phyloP scores from a whole-genome alignment of 495 filamentous ascomycete species.

The Podospora australis region DNA sequence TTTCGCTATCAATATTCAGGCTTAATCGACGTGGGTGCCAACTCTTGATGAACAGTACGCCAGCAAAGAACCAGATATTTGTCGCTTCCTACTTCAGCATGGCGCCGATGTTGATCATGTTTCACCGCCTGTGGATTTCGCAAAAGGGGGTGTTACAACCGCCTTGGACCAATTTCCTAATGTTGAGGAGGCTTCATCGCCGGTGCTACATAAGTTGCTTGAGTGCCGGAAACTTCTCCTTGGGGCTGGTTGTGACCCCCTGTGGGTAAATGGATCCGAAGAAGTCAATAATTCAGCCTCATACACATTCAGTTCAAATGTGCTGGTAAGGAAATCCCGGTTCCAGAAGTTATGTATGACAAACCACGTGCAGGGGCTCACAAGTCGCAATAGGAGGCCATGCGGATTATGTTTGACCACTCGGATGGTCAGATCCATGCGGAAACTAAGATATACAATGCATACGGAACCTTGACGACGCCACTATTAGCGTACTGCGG shows the following conservation, averaged over 20 bases:
- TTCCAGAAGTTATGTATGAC: too few relatives aligned
- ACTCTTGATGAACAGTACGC: not conserved
- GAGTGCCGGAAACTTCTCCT: not conserved
- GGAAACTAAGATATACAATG: not conserved
- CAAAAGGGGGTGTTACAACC: too few relatives aligned
- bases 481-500: too few relatives aligned
- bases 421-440: not conserved
- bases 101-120: not conserved
- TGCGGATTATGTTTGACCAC: not conserved
- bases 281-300: too few relatives aligned
- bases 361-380: too few relatives aligned
- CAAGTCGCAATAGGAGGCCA: not conserved
- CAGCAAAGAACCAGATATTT: not conserved
- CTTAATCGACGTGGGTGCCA: not conserved
- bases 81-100: not conserved
- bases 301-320: too few relatives aligned
- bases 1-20: too few relatives aligned
- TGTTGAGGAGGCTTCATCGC: not conserved
- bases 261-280: too few relatives aligned
- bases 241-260: not conserved
- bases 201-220: not conserved
- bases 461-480: too few relatives aligned
- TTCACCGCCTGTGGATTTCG: not conserved
- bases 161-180: too few relatives aligned
- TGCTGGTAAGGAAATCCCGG: too few relatives aligned